Conservation (phyloP, 805 yeast species). For the Hanseniaspora meyeri region DNA sequence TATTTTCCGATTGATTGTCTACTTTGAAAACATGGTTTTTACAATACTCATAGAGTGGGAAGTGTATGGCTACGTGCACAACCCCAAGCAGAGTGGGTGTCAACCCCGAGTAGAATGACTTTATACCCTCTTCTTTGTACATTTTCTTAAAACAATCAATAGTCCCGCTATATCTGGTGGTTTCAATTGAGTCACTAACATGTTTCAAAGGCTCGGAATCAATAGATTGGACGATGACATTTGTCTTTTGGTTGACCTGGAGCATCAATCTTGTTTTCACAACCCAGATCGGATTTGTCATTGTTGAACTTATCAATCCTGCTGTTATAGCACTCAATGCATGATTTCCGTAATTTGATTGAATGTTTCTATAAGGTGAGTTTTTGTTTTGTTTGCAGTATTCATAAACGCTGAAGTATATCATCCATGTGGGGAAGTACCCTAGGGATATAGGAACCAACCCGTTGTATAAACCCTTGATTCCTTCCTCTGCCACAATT, state of each 20-base stretch:
- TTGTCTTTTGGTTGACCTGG: slow-evolving; percentile 34
- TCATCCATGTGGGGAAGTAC: slow-evolving; percentile 95
- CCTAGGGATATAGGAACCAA: slow-evolving; percentile 86
- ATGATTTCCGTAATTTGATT: slow-evolving; percentile 27
- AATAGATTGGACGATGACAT: slow-evolving; percentile 31
- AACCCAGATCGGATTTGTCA: slow-evolving; percentile 96
- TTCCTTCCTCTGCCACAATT: slow-evolving; percentile 67
- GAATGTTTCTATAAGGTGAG: slow-evolving; percentile 11
- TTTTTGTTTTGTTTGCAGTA: slow-evolving; percentile 40
- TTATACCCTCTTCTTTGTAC: slow-evolving; percentile 65
- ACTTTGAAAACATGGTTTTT: slow-evolving; percentile 37
- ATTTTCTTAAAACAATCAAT: slow-evolving; percentile 72
- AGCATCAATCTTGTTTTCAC: slow-evolving; percentile 90
- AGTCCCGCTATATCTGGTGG: slow-evolving; percentile 51
- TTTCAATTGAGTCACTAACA: slow-evolving; percentile 12
- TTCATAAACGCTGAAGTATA: slow-evolving; percentile 85
- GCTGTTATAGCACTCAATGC: slow-evolving; percentile 64
- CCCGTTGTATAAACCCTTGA: slow-evolving; percentile 77
- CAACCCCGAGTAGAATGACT: slow-evolving; percentile 77
- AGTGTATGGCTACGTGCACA: slow-evolving; percentile 88
- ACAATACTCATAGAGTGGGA: slow-evolving; percentile 80
- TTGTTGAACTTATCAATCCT: slow-evolving; percentile 71
- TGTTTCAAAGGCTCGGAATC: slow-evolving; percentile 1
- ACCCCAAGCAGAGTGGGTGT: slow-evolving; percentile 84
- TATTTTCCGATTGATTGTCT: slow-evolving; percentile 8